These are phyloP conservation scores for Cladosporium colombiae DNA, from an alignment of 2,329 filamentous ascomycete species.

Conservation along the genomic window DNA sequence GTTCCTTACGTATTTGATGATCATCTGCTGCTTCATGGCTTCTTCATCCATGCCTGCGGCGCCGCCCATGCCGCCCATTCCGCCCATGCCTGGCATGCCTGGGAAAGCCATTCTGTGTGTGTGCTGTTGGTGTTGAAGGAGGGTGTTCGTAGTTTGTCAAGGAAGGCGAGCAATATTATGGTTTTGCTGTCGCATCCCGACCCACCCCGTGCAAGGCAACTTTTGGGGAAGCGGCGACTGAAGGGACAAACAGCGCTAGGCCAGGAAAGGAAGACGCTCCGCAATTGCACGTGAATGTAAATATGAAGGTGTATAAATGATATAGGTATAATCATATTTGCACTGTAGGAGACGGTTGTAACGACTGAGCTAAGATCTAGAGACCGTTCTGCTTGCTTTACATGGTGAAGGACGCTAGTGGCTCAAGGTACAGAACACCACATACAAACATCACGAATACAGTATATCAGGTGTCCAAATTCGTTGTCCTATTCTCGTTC, in stretches of 20 bases:
- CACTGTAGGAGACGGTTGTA: background rate
- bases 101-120: constrained; percentile 29
- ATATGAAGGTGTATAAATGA: background rate
- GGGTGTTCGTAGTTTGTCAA: background rate
- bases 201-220: background rate
- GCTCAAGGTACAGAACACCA: background rate
- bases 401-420: background rate
- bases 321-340: background rate
- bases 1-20: constrained; percentile 45
- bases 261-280: background rate
- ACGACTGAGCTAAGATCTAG: background rate
- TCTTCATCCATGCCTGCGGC: constrained; percentile 32
- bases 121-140: background rate
- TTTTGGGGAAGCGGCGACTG: constrained; percentile 4
- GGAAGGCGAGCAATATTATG: background rate
- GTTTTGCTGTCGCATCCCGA: constrained; percentile 8
- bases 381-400: background rate
- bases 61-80: constrained; percentile 23
- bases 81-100: constrained; percentile 25
- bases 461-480: background rate
- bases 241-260: constrained; percentile 2
- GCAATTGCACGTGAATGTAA: background rate
- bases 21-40: constrained; percentile 47
- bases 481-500: constrained; percentile 9
- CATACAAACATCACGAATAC: background rate